Evolutionary conservation across 768 basidiomycete genomes (phyloP).

Genomic region (Inosperma sp.): DNA sequence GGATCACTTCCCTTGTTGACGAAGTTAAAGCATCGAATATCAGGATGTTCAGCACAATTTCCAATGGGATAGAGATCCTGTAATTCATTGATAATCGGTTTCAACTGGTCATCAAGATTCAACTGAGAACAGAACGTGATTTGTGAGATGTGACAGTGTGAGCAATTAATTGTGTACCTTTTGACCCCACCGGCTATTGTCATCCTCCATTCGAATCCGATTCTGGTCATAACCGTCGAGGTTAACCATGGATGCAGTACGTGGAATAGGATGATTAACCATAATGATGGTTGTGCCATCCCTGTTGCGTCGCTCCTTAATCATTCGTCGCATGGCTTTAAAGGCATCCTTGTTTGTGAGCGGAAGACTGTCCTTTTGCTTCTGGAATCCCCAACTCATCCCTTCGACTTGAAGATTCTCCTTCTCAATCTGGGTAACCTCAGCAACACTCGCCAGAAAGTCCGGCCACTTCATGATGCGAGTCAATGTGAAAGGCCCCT

Average conservation of each 20-base stretch:
- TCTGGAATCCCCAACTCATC: constrained; percentile 7
- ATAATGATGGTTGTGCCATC: background rate
- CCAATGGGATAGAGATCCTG: constrained; percentile 1
- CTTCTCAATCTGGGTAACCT: background rate
- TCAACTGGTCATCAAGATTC: constrained; percentile 6
- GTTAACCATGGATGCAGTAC: background rate
- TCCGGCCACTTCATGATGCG: constrained; percentile 5
- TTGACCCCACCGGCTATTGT: background rate
- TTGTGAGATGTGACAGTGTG: background rate
- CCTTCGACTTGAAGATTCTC: constrained; percentile 5
- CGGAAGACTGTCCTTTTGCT: constrained; percentile 2
- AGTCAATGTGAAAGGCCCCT: constrained; percentile 6
- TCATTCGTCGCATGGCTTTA: background rate
- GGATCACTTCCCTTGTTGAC: background rate
- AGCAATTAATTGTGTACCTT: background rate
- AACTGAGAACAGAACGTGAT: background rate
- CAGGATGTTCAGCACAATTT: constrained; percentile 5
- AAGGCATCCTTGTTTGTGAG: constrained; percentile 7
- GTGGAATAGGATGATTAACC: constrained; percentile 1
- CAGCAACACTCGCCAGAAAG: constrained; percentile 3
- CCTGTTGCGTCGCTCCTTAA: background rate
- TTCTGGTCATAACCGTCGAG: background rate
- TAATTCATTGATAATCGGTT: constrained; percentile 5
- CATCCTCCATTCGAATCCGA: background rate
- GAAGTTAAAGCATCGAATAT: constrained; percentile 1